Conservation (phyloP, 257 asterid species). For the Capsicum chinense region DNA sequence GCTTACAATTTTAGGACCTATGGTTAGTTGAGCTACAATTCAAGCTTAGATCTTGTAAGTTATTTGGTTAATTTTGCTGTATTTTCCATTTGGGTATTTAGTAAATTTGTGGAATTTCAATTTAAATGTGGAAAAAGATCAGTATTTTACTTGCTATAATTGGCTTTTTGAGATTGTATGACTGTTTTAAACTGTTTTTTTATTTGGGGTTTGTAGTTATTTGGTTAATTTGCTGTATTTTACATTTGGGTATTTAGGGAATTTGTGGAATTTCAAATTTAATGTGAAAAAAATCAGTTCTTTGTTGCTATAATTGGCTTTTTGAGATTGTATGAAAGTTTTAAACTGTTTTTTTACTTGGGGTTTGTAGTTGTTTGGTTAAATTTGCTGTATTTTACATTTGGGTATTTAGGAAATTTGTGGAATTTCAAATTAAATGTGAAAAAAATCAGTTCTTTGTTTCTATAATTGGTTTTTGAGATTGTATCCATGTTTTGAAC, state of each 20-base stretch:
- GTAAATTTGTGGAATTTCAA: slow-evolving; percentile 8
- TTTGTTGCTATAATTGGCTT: background rate
- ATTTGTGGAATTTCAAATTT: background rate
- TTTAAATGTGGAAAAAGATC: background rate
- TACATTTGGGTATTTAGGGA: background rate
- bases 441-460: background rate
- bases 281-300: background rate
- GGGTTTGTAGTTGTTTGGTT: background rate
- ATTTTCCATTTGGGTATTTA: background rate
- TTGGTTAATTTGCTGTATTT: background rate
- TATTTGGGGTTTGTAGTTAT: background rate
- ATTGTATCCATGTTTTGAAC: no score
- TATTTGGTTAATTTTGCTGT: background rate
- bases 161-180: background rate
- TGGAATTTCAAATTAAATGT: background rate
- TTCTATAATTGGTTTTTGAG: no score
- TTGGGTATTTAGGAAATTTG: background rate
- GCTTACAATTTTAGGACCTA: slow-evolving; percentile 8
- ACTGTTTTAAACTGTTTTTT: background rate
- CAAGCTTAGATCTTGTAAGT: slow-evolving; percentile 26
- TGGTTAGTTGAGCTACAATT: slow-evolving; percentile 25
- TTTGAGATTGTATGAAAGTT: background rate
- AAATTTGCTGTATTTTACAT: background rate
- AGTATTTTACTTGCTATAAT: background rate
- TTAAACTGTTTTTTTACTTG: background rate